A percentile compares a stretch with the other conserved stretches of the same genome.
Evolutionary conservation across 176 grass and related monocot genomes (phyloP).

Genomic region (Ampelocalamus luodianensis): DNA sequence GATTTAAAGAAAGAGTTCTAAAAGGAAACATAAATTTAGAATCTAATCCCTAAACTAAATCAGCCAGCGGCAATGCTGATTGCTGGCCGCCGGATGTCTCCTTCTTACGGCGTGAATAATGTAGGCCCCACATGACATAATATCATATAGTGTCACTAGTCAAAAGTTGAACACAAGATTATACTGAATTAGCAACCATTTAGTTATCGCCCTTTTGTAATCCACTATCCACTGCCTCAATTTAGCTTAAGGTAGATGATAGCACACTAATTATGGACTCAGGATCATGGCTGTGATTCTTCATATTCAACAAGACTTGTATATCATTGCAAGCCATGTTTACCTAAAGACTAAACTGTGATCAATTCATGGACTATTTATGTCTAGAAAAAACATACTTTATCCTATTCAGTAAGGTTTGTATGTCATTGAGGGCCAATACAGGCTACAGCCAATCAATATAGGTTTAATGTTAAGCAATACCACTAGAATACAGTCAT

Average conservation of each 20-base stretch:
- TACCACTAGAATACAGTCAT: not conserved
- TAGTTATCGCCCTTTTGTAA: not conserved
- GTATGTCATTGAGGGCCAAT: not conserved
- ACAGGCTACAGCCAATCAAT: not conserved
- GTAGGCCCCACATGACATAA: not conserved
- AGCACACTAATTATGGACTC: not conserved
- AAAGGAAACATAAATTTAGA: too few species aligned
- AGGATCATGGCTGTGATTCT: not conserved
- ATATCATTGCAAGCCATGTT: not conserved
- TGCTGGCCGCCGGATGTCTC: too few species aligned
- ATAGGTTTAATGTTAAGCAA: not conserved
- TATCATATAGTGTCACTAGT: not conserved
- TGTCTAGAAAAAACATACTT: not conserved
- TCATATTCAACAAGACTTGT: not conserved
- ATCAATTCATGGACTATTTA: not conserved
- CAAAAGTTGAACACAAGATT: not conserved
- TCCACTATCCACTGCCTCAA: not conserved
- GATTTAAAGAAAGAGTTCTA: too few species aligned
- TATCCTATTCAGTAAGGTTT: not conserved
- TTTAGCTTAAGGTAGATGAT: conserved; percentile 22
- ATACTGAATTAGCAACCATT: not conserved
- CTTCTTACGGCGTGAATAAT: too few species aligned
- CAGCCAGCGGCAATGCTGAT: too few species aligned
- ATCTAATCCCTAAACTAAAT: too few species aligned
- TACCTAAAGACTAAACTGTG: not conserved